Percentiles rank a stretch among this genome's conserved stretches.
phyloP scores from a whole-genome alignment of 1,284 basidiomycete species.

The Tausonia pullulans region DNA sequence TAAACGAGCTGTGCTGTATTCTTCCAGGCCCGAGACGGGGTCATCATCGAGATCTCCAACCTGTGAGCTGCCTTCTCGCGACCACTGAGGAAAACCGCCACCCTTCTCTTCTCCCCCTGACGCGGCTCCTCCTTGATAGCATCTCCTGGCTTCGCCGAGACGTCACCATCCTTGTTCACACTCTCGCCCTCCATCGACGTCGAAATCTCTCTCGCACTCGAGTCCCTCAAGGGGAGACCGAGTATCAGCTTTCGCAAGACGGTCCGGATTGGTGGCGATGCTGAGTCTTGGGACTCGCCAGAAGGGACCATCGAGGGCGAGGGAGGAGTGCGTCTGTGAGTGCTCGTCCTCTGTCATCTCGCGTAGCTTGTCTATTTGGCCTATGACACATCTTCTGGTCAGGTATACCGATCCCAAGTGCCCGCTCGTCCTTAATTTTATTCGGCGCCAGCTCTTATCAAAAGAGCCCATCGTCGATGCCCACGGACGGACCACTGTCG shows the following conservation, averaged over 20 bases:
- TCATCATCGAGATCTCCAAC: no score
- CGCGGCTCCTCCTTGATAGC: no score
- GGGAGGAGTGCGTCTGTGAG: constrained; percentile 7
- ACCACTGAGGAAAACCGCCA: no score
- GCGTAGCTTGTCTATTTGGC: background rate
- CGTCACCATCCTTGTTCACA: background rate
- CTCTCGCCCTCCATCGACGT: constrained; percentile 2
- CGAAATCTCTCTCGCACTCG: constrained; percentile 5
- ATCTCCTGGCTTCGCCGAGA: no score
- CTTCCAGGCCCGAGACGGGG: background rate
- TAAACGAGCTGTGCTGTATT: constrained; percentile 1
- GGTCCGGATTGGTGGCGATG: background rate
- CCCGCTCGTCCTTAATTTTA: constrained; percentile 4
- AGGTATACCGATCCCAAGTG: constrained; percentile 13
- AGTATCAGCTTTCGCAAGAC: background rate
- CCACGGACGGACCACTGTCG: background rate
- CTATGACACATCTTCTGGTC: no score
- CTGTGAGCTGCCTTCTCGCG: no score
- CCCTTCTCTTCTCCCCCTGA: no score
- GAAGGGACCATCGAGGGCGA: constrained; percentile 1
- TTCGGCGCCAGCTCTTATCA: constrained; percentile 1
- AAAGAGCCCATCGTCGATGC: background rate
- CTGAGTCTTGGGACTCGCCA: no score
- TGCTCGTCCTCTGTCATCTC: background rate
- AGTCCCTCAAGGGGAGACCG: constrained; percentile 4